A percentile compares a stretch with the other conserved stretches of the same genome.
Conservation (phyloP, 2,329 filamentous ascomycete genomes). For the Hortaea werneckii region DNA sequence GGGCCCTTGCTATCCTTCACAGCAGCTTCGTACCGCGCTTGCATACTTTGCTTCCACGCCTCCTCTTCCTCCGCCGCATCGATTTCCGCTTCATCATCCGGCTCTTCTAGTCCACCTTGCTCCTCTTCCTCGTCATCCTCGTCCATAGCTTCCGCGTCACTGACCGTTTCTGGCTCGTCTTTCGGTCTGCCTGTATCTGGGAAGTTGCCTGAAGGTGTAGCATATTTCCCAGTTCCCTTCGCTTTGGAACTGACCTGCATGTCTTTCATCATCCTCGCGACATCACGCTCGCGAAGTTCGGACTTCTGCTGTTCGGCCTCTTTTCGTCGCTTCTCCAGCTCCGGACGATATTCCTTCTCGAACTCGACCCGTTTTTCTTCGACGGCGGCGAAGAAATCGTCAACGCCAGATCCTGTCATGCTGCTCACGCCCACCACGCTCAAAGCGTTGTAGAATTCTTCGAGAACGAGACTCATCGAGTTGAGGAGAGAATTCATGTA, state of each 20-base stretch:
- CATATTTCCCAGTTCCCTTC: constrained; percentile 25
- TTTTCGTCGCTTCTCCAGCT: constrained; percentile 67
- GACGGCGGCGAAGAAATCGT: constrained; percentile 88
- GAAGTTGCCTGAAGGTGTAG: background rate
- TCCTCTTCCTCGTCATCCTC: constrained; percentile 42
- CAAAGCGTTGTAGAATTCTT: constrained; percentile 93
- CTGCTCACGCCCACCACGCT: constrained; percentile 88
- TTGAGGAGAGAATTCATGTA: constrained; percentile 96
- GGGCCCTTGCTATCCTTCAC: constrained; percentile 39
- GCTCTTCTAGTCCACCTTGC: constrained; percentile 40
- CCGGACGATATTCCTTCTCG: constrained; percentile 78
- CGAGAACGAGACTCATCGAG: constrained; percentile 94
- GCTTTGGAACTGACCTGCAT: constrained; percentile 53
- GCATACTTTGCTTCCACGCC: constrained; percentile 60
- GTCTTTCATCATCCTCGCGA: constrained; percentile 89
- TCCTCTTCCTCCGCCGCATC: constrained; percentile 48
- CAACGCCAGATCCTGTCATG: constrained; percentile 82
- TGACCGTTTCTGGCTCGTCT: constrained; percentile 41
- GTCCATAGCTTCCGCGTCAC: constrained; percentile 41
- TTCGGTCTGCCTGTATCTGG: constrained; percentile 14
- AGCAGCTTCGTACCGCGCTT: constrained; percentile 67
- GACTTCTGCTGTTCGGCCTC: constrained; percentile 69
- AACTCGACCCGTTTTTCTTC: constrained; percentile 82
- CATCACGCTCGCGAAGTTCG: constrained; percentile 62
- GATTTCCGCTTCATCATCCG: constrained; percentile 43